phyloP scores from a whole-genome alignment of 768 basidiomycete species.

The Suillus spraguei region DNA sequence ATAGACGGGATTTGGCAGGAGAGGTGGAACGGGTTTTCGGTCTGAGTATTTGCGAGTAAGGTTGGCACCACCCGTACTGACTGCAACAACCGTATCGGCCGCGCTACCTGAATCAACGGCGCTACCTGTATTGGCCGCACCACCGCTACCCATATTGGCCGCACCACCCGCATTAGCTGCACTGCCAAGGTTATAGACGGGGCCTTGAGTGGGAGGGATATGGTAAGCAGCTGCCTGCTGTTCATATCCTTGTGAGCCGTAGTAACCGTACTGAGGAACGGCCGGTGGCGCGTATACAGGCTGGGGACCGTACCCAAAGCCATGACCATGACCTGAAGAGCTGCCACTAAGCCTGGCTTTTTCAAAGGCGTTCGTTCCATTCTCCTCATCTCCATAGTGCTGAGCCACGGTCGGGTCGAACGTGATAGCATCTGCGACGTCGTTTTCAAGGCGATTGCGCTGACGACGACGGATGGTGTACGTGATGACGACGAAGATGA shows the following conservation, averaged over 20 bases:
- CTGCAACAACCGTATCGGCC: conserved; percentile 13
- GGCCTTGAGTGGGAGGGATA: conserved; percentile 14
- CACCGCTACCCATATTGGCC: too few species aligned
- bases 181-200: conserved; percentile 15
- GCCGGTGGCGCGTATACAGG: conserved; percentile 19
- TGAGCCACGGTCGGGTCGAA: conserved; percentile 47
- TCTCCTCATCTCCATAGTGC: conserved; percentile 28
- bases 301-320: conserved; percentile 22
- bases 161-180: conserved; percentile 21
- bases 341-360: conserved; percentile 28
- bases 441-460: conserved; percentile 39
- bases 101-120: conserved; percentile 7
- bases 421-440: conserved; percentile 46
- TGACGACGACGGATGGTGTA: conserved; percentile 52
- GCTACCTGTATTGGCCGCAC: conserved; percentile 23
- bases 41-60: conserved; percentile 37
- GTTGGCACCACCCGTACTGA: conserved; percentile 27
- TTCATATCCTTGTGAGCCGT: conserved; percentile 19
- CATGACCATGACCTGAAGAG: conserved; percentile 29
- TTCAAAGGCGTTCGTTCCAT: conserved; percentile 19
- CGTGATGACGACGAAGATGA: conserved; percentile 47
- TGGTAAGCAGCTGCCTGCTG: conserved; percentile 19
- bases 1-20: conserved; percentile 23
- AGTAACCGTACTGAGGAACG: conserved; percentile 22
- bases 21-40: conserved; percentile 36